These are phyloP conservation scores for Lentinula edodes DNA, from an alignment of 768 basidiomycete genomes.

Conservation along the genomic window DNA sequence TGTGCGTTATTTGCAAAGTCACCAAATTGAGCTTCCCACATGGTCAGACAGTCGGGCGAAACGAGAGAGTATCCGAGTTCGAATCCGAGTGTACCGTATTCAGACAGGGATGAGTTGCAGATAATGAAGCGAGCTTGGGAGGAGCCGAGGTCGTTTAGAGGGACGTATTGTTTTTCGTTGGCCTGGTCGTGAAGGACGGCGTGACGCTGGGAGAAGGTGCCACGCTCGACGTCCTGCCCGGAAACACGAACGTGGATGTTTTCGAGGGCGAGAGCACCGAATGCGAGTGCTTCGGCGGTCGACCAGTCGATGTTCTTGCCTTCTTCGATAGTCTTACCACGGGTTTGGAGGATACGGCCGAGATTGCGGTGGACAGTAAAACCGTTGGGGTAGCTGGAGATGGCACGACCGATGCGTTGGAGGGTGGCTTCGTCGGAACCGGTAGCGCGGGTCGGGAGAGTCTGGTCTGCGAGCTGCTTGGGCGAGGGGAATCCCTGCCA, in stretches of 20 bases:
- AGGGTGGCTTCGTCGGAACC: conserved; percentile 75
- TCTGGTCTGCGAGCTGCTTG: conserved; percentile 87
- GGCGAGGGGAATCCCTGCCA: conserved; percentile 99
- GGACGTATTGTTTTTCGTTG: conserved; percentile 86
- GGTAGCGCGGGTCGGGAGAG: conserved; percentile 86
- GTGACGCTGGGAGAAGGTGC: conserved; percentile 98
- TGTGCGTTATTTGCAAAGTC: conserved; percentile 98
- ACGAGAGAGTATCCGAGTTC: conserved; percentile 98
- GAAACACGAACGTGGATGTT: conserved; percentile 92
- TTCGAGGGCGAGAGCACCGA: conserved; percentile 90
- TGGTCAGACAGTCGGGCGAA: conserved; percentile 84
- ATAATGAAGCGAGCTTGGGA: conserved; percentile 91
- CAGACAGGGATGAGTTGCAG: conserved; percentile 95
- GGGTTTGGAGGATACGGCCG: conserved; percentile 80
- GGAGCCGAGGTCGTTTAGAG: conserved; percentile 82
- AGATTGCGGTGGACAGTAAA: conserved; percentile 92
- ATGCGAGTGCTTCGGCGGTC: conserved; percentile 95
- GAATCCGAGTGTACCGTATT: conserved; percentile 92
- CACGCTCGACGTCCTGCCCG: conserved; percentile 97
- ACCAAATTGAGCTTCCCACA: conserved; percentile 99
- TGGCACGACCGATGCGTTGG: conserved; percentile 78
- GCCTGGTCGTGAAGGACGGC: conserved; percentile 95
- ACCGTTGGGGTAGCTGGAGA: conserved; percentile 79
- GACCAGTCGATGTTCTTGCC: conserved; percentile 96
- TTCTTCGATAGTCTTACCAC: conserved; percentile 89